These are phyloP conservation scores for Trichosporon sp. DNA, from an alignment of 1,284 basidiomycete species.

Conservation along the genomic window DNA sequence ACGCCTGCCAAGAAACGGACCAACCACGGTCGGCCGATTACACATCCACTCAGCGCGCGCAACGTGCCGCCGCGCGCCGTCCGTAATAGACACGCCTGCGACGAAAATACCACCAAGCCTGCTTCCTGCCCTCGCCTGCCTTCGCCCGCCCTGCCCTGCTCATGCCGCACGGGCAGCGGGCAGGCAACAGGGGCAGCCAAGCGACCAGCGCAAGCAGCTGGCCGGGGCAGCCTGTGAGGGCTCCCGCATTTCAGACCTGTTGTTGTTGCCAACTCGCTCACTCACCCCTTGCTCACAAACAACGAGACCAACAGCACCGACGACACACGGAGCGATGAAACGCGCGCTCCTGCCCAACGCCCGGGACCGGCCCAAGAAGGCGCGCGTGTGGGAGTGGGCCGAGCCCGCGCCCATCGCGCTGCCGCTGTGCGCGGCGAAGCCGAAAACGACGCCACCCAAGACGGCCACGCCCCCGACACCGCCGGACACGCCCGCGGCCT, in stretches of 20 bases:
- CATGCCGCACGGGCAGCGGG: background rate
- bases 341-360: background rate
- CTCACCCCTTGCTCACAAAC: background rate
- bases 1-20: background rate
- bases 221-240: background rate
- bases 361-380: background rate
- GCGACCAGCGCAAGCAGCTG: background rate
- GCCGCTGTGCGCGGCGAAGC: background rate
- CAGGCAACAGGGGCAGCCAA: background rate
- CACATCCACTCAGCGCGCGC: background rate
- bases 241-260: background rate
- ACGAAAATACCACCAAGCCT: background rate
- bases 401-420: background rate
- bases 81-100: background rate
- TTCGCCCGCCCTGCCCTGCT: no score
- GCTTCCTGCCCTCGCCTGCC: background rate
- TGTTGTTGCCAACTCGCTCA: background rate
- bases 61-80: background rate
- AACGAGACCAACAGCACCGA: background rate
- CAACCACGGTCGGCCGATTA: background rate
- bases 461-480: background rate
- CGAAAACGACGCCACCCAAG: background rate
- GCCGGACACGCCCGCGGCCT: background rate
- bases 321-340: background rate
- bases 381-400: background rate